Evolutionary conservation across 805 yeast genomes (phyloP).

Genomic region (Millerago galiae): DNA sequence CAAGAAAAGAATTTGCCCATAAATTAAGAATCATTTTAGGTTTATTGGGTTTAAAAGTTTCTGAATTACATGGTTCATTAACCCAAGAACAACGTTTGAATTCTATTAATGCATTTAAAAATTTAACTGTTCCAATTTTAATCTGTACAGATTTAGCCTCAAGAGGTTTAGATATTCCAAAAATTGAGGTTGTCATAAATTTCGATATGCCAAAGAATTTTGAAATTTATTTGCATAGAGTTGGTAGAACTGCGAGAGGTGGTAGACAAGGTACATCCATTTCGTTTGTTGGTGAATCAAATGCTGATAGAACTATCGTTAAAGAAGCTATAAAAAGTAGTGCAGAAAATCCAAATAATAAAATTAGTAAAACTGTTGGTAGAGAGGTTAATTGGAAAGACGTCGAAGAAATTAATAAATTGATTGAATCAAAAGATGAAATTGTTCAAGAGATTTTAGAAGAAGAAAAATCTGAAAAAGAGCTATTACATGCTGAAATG

Average conservation of each 20-base stretch:
- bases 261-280: conserved; percentile 94
- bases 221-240: conserved; percentile 92
- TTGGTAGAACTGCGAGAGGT: conserved; percentile 99
- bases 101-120: conserved; percentile 77
- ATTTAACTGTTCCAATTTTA: conserved; percentile 75
- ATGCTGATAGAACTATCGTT: conserved; percentile 86
- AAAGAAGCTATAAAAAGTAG: conserved; percentile 78
- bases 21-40: conserved; percentile 71
- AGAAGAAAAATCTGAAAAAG: conserved; percentile 88
- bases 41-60: conserved; percentile 66
- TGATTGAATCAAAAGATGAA: conserved; percentile 53
- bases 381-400: conserved; percentile 87
- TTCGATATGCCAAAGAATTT: conserved; percentile 93
- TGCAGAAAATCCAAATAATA: conserved; percentile 32
- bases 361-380: conserved; percentile 64
- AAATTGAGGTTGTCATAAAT: conserved; percentile 90
- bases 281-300: conserved; percentile 87
- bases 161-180: conserved; percentile 98
- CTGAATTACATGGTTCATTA: conserved; percentile 78
- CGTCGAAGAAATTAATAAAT: conserved; percentile 59
- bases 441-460: conserved; percentile 69
- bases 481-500: conserved; percentile 83
- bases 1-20: conserved; percentile 90
- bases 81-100: conserved; percentile 90
- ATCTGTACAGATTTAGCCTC: conserved; percentile 98